Evolutionary conservation across 2,329 filamentous ascomycete genomes (phyloP), one percentile per base, ranked within the genome.

Genomic region (Trichophyton benhamiae): DNA sequence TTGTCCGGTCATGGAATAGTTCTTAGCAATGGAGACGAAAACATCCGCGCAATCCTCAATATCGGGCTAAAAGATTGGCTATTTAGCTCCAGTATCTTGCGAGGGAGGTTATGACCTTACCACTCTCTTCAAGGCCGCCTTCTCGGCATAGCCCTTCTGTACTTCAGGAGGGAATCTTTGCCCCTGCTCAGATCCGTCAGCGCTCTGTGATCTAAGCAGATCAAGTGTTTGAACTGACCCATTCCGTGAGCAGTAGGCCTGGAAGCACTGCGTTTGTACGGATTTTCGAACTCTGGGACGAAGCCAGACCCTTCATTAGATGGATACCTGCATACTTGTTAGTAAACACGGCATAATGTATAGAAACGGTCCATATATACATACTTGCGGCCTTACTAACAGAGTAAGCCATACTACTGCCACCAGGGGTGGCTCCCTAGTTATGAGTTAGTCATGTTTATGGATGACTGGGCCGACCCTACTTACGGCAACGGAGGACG

Each of bases 331-430:
- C 8, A 5, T 20, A 20, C 11, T 41, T 33, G 33, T 49, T 27
- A 62, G 15, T 22, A 58, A 55, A 46, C 62, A 15, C 65, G 60
- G 41, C 60, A 33, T n/a, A n/a, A 6, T 4, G 20, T 36, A 58
- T 58, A n/a, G 15, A 27, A 8, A 5, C 15, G 30, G 13, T 33
- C 20, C 7, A 22, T n/a, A 13, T 55, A 62, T 30, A 7, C 62
- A 57, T 70, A 74, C 86, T 83, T 9, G 89, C 89, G 0, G 88
- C 82, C 71, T 94, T 94, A 42, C 87, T 88, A 17, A 91, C 86
- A 0, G 84, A 79, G 68, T 94, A 94, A 2, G 89, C 83, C 85
- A 85, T 80, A 48, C 79, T 81, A 66, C 79, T 82, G 3, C 83
- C 83, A 59, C 69, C 71, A 59, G 80, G 71, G n/a, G 75, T 69